Evolutionary conservation across 768 basidiomycete species (phyloP).

Genomic region (Rhodosporidiobolus sp.): DNA sequence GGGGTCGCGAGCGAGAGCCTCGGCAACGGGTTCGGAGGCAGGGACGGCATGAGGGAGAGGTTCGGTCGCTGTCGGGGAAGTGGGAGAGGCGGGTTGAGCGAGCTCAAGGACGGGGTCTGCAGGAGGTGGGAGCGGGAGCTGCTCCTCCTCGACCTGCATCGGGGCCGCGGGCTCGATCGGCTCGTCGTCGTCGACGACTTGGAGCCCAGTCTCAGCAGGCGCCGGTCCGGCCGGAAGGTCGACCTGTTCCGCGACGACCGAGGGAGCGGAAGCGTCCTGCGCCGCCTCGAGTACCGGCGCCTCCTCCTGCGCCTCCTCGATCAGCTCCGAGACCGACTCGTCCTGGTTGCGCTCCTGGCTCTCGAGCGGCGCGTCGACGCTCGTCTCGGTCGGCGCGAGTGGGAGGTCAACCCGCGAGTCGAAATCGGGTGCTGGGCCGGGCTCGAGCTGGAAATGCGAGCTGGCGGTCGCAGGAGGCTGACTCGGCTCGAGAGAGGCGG

Average conservation of each 20-base stretch:
- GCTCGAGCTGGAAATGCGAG: neutral
- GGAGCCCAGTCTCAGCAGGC: neutral
- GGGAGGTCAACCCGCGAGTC: neutral
- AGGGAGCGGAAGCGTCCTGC: neutral
- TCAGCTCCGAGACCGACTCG: neutral
- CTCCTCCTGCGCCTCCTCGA: slow-evolving; percentile 2
- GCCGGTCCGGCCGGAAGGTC: neutral
- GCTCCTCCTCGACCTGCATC: neutral
- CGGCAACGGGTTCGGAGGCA: neutral
- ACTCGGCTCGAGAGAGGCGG: neutral
- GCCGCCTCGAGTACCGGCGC: neutral
- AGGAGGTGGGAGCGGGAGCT: neutral
- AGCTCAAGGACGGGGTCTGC: too few relatives aligned
- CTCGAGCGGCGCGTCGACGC: slow-evolving; percentile 13
- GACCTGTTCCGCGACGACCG: neutral
- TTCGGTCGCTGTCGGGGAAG: neutral
- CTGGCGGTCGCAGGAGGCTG: neutral
- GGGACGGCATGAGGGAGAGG: neutral
- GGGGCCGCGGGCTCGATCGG: neutral
- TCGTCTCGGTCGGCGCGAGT: neutral
- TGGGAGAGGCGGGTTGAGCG: neutral
- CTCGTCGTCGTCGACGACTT: slow-evolving; percentile 24
- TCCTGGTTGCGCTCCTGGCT: slow-evolving; percentile 2
- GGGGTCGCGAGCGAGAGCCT: neutral
- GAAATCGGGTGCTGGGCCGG: neutral